Evolutionary conservation across 352 stramenopile genomes (phyloP), one percentile per base, ranked within the genome.

Genomic region (Phytophthora kernoviae): DNA sequence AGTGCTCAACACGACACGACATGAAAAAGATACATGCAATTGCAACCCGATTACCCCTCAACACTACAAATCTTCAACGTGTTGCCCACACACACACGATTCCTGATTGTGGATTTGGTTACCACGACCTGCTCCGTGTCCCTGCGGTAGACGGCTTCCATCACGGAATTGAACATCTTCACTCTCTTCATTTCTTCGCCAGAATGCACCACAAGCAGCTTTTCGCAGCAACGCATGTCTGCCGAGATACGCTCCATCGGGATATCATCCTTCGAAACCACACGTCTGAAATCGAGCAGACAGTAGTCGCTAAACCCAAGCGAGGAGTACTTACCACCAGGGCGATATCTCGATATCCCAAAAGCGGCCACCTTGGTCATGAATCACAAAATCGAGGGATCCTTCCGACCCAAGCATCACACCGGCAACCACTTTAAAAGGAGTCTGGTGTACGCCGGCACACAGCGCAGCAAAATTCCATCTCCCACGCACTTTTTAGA

Each of bases 401-500:
- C 17, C 54, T 5, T 10, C 40, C 4, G 24, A 62, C 24, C 43
- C 36, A 48, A 55, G 54, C 44, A 62, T 43, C 4, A 50, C 54
- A 10, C 54, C 54, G 1, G 17, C 34, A 41, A 36, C 49, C 21
- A 34, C 54, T 33, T 37, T n/a, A 5, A 32, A 33, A 62, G 48
- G 22, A 27, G 34, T 21, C 40, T 41, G 54, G 36, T 49, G 54
- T 62, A 18, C 54, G 49, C 21, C 54, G 45, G 17, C 50, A 49
- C 27, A 14, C 15, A 34, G 53, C 53, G 7, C 41, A 42, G 15
- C 48, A 61, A 61, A 52, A 61, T 11, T 61, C 53, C 43, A 62
- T 27, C 48, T 62, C 43, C 44, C 45, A 54, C 7, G 18, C 54
- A 37, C 44, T 42, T 34, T 62, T 36, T 37, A 48, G 4, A 45